Conservation (phyloP, 2,329 filamentous ascomycete genomes). For the Neodidymelliopsis sp. region DNA sequence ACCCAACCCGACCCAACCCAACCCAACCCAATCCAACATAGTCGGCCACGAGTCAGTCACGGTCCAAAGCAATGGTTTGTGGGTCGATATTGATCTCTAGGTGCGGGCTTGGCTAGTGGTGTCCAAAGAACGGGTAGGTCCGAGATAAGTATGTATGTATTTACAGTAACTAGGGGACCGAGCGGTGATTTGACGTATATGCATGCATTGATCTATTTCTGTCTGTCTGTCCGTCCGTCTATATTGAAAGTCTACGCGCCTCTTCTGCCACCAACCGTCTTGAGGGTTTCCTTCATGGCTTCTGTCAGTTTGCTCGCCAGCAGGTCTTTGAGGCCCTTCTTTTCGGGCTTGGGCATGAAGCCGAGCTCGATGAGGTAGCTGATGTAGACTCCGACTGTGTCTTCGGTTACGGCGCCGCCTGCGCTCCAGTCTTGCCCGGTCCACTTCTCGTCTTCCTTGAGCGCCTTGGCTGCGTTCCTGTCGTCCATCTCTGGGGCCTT, state of each 20-base stretch:
- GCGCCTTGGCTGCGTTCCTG: slow-evolving; percentile 68
- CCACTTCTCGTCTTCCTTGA: slow-evolving; percentile 69
- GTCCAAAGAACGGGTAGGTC: no score
- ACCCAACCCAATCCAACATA: no score
- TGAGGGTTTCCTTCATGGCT: slow-evolving; percentile 45
- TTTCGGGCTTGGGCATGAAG: slow-evolving; percentile 61
- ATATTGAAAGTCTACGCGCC: slow-evolving; percentile 27
- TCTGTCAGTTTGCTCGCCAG: slow-evolving; percentile 38
- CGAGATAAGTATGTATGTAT: no score
- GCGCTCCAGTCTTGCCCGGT: slow-evolving; percentile 65
- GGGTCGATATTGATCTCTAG: no score
- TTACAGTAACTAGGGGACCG: no score
- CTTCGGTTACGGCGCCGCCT: slow-evolving; percentile 64
- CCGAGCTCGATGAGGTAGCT: slow-evolving; percentile 68
- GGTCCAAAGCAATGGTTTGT: no score
- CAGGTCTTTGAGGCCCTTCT: slow-evolving; percentile 38
- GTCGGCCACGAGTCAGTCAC: no score
- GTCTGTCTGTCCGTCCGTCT: no score
- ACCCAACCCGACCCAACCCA: no score
- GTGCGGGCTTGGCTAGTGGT: no score
- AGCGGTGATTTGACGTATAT: no score
- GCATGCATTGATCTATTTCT: background rate
- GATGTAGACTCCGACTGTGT: slow-evolving; percentile 69
- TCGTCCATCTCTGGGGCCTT: slow-evolving; percentile 79
- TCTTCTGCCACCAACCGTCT: slow-evolving; percentile 42